These are phyloP conservation scores for Senna tora DNA, from an alignment of 306 rosid species.

Conservation along the genomic window DNA sequence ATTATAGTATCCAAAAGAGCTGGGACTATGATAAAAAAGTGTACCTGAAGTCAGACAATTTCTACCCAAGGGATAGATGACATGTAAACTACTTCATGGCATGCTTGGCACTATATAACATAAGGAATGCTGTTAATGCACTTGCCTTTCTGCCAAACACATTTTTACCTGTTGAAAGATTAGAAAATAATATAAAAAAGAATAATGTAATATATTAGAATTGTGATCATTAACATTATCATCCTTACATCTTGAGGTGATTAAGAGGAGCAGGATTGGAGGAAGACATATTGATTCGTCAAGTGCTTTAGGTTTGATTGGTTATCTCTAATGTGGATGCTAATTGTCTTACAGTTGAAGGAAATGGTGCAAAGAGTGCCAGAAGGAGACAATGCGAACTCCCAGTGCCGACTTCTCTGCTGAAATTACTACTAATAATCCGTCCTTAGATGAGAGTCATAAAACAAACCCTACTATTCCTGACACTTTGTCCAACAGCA, in stretches of 20 bases:
- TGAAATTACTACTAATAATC: conserved; percentile 47
- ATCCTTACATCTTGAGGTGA: neutral
- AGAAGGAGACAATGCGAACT: conserved; percentile 52
- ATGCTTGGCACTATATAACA: conserved; percentile 2
- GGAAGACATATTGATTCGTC: conserved; percentile 21
- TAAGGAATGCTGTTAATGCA: neutral
- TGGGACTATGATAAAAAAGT: conserved; percentile 1
- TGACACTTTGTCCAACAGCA: conserved; percentile 52
- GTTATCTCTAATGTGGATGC: conserved; percentile 41
- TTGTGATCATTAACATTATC: conserved; percentile 16
- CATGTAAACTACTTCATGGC: neutral
- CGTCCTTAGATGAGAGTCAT: conserved; percentile 50
- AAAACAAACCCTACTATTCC: conserved; percentile 44
- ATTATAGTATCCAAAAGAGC: neutral
- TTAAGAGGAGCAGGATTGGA: conserved; percentile 17
- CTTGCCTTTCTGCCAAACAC: neutral
- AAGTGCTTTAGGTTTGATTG: conserved; percentile 25
- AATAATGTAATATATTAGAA: neutral
- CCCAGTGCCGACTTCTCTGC: conserved; percentile 41
- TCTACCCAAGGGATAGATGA: neutral
- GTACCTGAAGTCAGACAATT: conserved; percentile 2
- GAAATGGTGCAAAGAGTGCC: conserved; percentile 67
- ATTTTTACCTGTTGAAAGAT: conserved; percentile 10
- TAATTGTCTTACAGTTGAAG: conserved; percentile 64
- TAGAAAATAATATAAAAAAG: neutral